Base-by-base conservation (phyloP, 345 rosid species). In the Alliaria petiolata region DNA sequence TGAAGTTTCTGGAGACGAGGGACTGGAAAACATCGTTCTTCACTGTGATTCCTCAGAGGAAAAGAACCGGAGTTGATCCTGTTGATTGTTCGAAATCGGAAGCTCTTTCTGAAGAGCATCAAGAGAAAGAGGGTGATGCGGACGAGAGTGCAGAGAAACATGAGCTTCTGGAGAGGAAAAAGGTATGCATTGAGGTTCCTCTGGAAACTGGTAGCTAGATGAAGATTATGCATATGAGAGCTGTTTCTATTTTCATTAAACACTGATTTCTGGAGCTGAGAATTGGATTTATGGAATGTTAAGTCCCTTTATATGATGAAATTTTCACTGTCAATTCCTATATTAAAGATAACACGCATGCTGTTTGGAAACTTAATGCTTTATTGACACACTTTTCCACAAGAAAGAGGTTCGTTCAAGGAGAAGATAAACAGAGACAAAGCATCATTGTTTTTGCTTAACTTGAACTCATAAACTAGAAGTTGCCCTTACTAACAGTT, bases 1-100 rank as follows among this genome's bases (percentile, higher is more conserved):
- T 91, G 4, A 84, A 85, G 84, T 95, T 77, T 79, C 59, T 85
- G 80, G 98, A 91, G 82, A 89, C 92, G 6, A 82, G 62, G 78
- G 92, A 91, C 75, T 91, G 97, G 98, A 87, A 85, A 82, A 77
- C 78, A 45, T 85, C 98, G 3, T 95, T 95, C 84, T 91, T 89
- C 74, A 83, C 88, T 53, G 98, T 89, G 44, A 91, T 95, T 69
- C 97, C 99, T 65, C 93, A 80, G 78, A 85, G 98, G 86, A 93
- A 91, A 81, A 81, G 91, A 66, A 71, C 72, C 2, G 90, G 69
- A 72, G 56, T 60, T 54, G 86, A 81, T 52, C 65, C 78, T 34
- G 79, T 67, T 16, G 83, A 80, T 67, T 33, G 55, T 35, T 70
- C 57, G 30, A 55, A 62, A 38, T 6, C 4, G 12, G 88, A 75